phyloP scores from a whole-genome alignment of 2,329 filamentous ascomycete genomes.

The Hymenoscyphus occultus region DNA sequence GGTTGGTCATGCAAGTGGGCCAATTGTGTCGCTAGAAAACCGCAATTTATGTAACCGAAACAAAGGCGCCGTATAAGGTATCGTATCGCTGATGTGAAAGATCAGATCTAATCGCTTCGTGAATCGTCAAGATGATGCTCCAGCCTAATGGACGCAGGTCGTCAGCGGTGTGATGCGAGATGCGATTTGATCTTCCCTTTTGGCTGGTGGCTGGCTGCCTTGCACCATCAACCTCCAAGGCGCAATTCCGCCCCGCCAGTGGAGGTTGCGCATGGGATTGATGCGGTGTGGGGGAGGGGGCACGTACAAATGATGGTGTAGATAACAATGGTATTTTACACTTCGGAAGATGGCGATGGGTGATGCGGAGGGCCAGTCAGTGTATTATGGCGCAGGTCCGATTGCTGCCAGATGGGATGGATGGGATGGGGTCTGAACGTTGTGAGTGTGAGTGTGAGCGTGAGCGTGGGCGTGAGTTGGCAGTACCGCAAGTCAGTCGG shows the following conservation, averaged over 20 bases:
- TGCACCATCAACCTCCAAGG: slow-evolving; percentile 17
- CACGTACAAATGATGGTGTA: slow-evolving; percentile 21
- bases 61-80: slow-evolving; percentile 19
- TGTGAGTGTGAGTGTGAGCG: neutral
- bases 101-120: slow-evolving; percentile 26
- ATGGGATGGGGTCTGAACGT: slow-evolving; percentile 19
- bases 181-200: slow-evolving; percentile 8
- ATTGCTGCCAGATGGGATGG: slow-evolving; percentile 14
- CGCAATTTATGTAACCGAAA: slow-evolving; percentile 25
- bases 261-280: slow-evolving; percentile 14
- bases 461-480: slow-evolving; percentile 16
- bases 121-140: slow-evolving; percentile 26
- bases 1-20: slow-evolving; percentile 35
- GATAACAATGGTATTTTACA: slow-evolving; percentile 27
- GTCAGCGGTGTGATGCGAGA: slow-evolving; percentile 21
- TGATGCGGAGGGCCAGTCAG: neutral
- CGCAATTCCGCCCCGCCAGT: slow-evolving; percentile 25
- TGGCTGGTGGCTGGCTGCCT: slow-evolving; percentile 21
- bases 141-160: slow-evolving; percentile 15
- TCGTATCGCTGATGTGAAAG: slow-evolving; percentile 16
- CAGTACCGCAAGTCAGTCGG: slow-evolving; percentile 20
- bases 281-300: slow-evolving; percentile 16
- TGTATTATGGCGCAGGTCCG: slow-evolving; percentile 12
- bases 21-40: slow-evolving; percentile 21
- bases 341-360: slow-evolving; percentile 4